Conservation (phyloP, 768 basidiomycete species). For the Leucocoprinus sp. region DNA sequence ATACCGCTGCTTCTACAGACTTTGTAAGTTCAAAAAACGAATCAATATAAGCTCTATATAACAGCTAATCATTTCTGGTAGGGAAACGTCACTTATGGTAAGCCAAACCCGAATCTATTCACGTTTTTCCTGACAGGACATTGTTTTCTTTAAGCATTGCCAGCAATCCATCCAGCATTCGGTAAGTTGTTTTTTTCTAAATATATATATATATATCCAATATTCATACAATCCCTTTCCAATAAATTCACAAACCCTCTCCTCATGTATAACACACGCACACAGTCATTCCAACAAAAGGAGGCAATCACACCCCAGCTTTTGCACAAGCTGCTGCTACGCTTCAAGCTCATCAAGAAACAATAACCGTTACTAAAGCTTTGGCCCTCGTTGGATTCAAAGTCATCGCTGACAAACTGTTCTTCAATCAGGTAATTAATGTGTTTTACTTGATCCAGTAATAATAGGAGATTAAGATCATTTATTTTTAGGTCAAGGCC, state of each 20-base stretch:
- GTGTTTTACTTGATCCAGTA: too few relatives aligned
- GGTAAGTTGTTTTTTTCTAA: slow-evolving; percentile 69
- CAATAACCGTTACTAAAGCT: slow-evolving; percentile 59
- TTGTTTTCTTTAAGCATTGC: slow-evolving; percentile 33
- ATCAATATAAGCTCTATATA: slow-evolving; percentile 3
- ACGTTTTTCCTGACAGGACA: background rate
- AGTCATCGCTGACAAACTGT: slow-evolving; percentile 59
- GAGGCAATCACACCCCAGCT: slow-evolving; percentile 70
- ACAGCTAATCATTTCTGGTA: slow-evolving; percentile 17
- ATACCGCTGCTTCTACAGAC: slow-evolving; percentile 66
- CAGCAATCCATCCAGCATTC: slow-evolving; percentile 72
- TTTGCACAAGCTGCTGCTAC: slow-evolving; percentile 60
- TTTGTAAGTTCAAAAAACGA: too few relatives aligned
- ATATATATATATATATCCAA: too few relatives aligned
- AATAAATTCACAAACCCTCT: too few relatives aligned
- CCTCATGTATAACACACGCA: too few relatives aligned
- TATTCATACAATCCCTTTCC: too few relatives aligned
- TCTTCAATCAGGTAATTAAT: slow-evolving; percentile 41
- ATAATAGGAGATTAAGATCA: too few relatives aligned
- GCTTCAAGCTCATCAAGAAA: slow-evolving; percentile 53
- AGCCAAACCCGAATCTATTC: background rate
- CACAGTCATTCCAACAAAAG: too few relatives aligned
- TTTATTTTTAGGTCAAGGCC: too few relatives aligned
- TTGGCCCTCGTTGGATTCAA: slow-evolving; percentile 65
- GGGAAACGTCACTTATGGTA: slow-evolving; percentile 76